phyloP scores from a whole-genome alignment of 2,329 filamentous ascomycete species.

The Whalleya microplaca region DNA sequence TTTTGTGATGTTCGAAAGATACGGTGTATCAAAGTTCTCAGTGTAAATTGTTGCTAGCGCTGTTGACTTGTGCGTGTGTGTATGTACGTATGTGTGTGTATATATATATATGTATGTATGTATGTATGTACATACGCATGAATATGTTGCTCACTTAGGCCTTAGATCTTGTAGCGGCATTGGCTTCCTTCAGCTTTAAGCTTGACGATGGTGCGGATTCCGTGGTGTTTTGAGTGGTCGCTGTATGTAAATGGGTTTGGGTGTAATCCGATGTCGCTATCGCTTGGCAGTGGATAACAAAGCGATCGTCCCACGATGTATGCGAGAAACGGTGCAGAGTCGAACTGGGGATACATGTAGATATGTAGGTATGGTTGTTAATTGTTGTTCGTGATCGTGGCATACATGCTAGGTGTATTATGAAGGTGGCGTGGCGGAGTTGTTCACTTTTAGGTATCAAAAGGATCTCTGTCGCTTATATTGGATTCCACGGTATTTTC shows the following conservation, averaged over 20 bases:
- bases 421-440: no score
- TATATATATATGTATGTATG: neutral
- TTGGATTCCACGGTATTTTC: neutral
- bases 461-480: neutral
- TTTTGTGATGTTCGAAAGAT: neutral
- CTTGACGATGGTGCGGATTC: conserved; percentile 18
- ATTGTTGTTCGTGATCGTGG: neutral
- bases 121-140: neutral
- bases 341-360: neutral
- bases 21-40: conserved; percentile 2
- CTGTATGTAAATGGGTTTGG: conserved; percentile 14
- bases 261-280: conserved; percentile 26
- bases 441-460: no score
- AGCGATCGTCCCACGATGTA: neutral
- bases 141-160: conserved; percentile 14
- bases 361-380: neutral
- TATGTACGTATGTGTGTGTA: neutral
- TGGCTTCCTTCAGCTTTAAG: conserved; percentile 16
- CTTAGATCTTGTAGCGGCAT: conserved; percentile 10
- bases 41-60: neutral
- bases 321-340: neutral
- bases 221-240: no score
- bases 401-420: no score
- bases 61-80: conserved; percentile 9
- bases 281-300: conserved; percentile 7